phyloP scores from a whole-genome alignment of 208 protist species.

The Acanthamoeba lugdunensis region DNA sequence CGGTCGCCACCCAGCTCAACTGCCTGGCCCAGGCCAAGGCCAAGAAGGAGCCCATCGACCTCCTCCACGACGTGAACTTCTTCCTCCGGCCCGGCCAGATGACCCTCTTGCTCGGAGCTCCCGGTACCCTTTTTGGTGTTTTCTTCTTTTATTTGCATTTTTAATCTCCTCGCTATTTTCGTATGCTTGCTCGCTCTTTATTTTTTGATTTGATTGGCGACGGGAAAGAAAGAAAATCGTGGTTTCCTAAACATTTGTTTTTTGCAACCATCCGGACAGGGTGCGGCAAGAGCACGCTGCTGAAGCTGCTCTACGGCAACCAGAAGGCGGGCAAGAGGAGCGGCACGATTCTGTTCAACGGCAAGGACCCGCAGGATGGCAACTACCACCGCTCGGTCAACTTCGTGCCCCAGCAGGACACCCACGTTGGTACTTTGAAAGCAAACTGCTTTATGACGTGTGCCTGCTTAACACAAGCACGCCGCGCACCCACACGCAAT shows the following conservation, averaged over 20 bases:
- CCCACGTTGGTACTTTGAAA: slow-evolving; percentile 67
- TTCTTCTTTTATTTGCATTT: neutral
- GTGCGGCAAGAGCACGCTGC: slow-evolving; percentile 74
- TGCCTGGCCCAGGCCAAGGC: neutral
- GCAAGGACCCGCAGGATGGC: slow-evolving; percentile 10
- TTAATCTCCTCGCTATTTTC: neutral
- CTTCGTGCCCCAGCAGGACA: slow-evolving; percentile 80
- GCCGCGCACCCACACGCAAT: neutral
- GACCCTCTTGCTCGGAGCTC: slow-evolving; percentile 18
- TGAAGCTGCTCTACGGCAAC: slow-evolving; percentile 71
- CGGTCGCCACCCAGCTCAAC: slow-evolving; percentile 38
- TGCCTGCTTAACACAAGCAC: neutral
- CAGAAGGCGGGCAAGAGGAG: slow-evolving; percentile 1
- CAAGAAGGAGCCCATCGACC: slow-evolving; percentile 26
- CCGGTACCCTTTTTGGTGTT: neutral
- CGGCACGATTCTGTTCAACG: slow-evolving; percentile 67
- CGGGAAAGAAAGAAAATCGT: neutral
- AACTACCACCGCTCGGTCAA: slow-evolving; percentile 19
- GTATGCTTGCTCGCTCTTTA: neutral
- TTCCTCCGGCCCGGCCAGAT: slow-evolving; percentile 34
- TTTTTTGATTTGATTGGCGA: neutral
- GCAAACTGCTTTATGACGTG: neutral
- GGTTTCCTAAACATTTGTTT: neutral
- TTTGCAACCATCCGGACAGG: neutral
- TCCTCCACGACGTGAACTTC: slow-evolving; percentile 32